Evolutionary conservation across 306 rosid species (phyloP), one percentile per base, ranked within the genome.

Genomic region (Calophaca sinica): DNA sequence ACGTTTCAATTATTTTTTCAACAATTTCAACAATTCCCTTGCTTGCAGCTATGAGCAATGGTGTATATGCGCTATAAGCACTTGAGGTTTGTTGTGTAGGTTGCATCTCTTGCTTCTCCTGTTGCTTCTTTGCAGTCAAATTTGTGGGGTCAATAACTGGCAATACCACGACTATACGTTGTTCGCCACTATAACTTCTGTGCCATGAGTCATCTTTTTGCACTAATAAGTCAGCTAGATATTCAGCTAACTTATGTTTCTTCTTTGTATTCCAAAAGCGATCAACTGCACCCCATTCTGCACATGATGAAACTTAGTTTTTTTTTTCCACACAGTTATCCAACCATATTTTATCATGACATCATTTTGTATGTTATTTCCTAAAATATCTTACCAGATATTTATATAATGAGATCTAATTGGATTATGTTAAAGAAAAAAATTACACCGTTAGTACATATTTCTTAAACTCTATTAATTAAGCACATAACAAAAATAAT

Each of bases 1-100:
- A 3, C 13, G 1, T 9, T 4, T 33, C 0, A 1, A 77, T 3
- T 4, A 59, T 73, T 7, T 36, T 2, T 0, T 77, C 9, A 9
- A 72, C 53, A 4, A 82, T 78, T 35, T 82, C 82, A 5, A 1
- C 5, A 12, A 77, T 73, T 54, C 86, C 82, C 0, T 36, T 5
- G 63, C 63, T 51, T 0, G 86, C 60, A 4, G 86, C 86, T 33
- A 68, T 4, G 3, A 77, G 48, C 36, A 82, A 9, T 7, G 82
- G 77, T 2, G 69, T 59, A 51, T 14, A 49, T 0, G 3, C 28
- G 41, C 3, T 15, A 5, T 13, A 14, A 4, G 64, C 2, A 12
- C 2, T 3, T 9, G 48, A 0, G 49, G 4, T 60, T 11, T 60
- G 5, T 12, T 33, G 5, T 12, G 45, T 60, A 60, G 66, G 28